phyloP scores from a whole-genome alignment of 2,329 filamentous ascomycete species.

The Monosporascus sp. region DNA sequence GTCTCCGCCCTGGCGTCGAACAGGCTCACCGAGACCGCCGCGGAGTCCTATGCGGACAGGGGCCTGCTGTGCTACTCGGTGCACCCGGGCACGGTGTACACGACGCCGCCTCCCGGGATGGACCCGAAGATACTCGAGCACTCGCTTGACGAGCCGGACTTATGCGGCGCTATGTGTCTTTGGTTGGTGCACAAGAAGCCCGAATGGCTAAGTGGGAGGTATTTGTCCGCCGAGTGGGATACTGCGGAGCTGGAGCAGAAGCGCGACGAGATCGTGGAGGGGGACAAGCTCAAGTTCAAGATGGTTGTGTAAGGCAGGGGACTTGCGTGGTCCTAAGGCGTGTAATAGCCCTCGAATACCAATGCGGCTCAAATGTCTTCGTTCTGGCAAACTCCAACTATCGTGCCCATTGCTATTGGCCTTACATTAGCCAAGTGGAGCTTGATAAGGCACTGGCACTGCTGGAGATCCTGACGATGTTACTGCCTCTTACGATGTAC shows the following conservation, averaged over 20 bases:
- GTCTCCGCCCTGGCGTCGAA: not conserved
- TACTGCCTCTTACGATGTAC: too few relatives aligned
- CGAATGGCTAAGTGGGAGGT: not conserved
- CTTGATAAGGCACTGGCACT: too few relatives aligned
- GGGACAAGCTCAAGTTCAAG: not conserved
- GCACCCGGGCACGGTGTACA: not conserved
- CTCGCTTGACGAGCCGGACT: not conserved
- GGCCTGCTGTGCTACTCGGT: not conserved
- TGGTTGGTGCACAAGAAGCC: not conserved
- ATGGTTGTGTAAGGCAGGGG: not conserved
- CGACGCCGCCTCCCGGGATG: not conserved
- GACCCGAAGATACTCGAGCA: not conserved
- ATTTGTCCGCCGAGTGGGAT: not conserved
- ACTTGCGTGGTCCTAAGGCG: too few relatives aligned
- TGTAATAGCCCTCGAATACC: too few relatives aligned
- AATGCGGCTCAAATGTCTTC: too few relatives aligned
- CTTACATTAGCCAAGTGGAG: too few relatives aligned
- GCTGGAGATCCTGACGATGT: too few relatives aligned
- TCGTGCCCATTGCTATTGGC: too few relatives aligned
- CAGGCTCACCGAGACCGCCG: not conserved
- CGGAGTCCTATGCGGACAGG: not conserved
- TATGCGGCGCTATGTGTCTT: not conserved
- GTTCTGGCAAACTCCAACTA: too few relatives aligned
- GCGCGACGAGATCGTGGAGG: not conserved
- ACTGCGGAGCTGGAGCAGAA: not conserved